Conservation (phyloP, 177 flowering plant species). For the Vitis hybrid region DNA sequence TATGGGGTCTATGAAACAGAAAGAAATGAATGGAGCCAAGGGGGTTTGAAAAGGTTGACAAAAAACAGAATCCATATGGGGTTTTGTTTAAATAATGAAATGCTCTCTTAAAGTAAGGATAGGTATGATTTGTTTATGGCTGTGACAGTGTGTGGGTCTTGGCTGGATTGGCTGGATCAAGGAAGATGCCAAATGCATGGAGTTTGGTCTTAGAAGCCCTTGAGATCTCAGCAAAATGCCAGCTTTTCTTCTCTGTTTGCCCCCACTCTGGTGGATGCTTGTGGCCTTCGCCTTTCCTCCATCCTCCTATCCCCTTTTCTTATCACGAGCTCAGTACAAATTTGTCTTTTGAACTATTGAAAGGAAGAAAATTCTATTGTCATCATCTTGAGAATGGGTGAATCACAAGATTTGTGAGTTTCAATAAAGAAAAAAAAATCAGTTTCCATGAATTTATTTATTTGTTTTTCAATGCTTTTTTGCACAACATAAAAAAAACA, state of each 20-base stretch:
- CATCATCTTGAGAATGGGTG: too few species aligned
- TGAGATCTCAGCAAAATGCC: slow-evolving; percentile 15
- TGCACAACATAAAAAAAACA: too few species aligned
- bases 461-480: background rate
- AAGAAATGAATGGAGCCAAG: too few species aligned
- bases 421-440: too few species aligned
- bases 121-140: slow-evolving; percentile 6
- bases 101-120: background rate
- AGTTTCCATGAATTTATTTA: too few species aligned
- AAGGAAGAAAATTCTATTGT: too few species aligned
- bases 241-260: slow-evolving; percentile 1
- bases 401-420: too few species aligned
- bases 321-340: background rate
- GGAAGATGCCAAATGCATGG: slow-evolving; percentile 13
- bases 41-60: slow-evolving; percentile 7
- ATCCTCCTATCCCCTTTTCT: background rate
- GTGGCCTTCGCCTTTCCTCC: background rate
- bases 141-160: slow-evolving; percentile 12
- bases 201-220: background rate
- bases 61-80: slow-evolving; percentile 4
- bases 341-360: too few species aligned
- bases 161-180: slow-evolving; percentile 11
- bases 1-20: too few species aligned
- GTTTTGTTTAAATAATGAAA: background rate
- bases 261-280: too few species aligned